Conservation (phyloP, 495 filamentous ascomycete genomes). For the Lepraria neglecta region DNA sequence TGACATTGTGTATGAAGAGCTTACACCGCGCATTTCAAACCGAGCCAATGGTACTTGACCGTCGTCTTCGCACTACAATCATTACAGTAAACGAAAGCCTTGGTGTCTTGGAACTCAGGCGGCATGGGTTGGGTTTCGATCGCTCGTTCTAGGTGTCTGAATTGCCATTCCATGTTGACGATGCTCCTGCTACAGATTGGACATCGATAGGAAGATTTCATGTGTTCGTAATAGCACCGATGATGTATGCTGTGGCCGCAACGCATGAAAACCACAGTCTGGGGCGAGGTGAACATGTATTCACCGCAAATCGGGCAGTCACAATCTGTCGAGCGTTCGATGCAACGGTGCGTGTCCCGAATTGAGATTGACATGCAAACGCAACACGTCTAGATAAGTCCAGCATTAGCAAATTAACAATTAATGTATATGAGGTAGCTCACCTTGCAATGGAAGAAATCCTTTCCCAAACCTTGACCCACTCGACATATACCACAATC, state of each 20-base stretch:
- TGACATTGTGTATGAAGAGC: conserved; percentile 19
- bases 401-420: conserved; percentile 21
- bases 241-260: conserved; percentile 96
- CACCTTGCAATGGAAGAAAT: conserved; percentile 97
- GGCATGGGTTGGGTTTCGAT: conserved; percentile 93
- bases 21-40: conserved; percentile 76
- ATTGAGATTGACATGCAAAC: conserved; percentile 85
- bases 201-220: conserved; percentile 83
- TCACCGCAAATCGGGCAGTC: conserved; percentile 98
- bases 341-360: conserved; percentile 79
- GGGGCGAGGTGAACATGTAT: conserved; percentile 92
- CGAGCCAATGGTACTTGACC: conserved; percentile 89
- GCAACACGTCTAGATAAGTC: conserved; percentile 61
- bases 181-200: conserved; percentile 91
- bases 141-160: conserved; percentile 76
- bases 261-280: conserved; percentile 84
- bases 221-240: conserved; percentile 76
- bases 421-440: conserved; percentile 24
- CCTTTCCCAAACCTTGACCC: conserved; percentile 87
- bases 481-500: conserved; percentile 95
- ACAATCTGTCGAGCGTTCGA: conserved; percentile 89
- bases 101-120: conserved; percentile 67
- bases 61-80: conserved; percentile 84
- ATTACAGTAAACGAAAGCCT: conserved; percentile 82
- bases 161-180: conserved; percentile 94